phyloP scores from a whole-genome alignment of 1,284 basidiomycete species.

The Rhizoctonia solani region DNA sequence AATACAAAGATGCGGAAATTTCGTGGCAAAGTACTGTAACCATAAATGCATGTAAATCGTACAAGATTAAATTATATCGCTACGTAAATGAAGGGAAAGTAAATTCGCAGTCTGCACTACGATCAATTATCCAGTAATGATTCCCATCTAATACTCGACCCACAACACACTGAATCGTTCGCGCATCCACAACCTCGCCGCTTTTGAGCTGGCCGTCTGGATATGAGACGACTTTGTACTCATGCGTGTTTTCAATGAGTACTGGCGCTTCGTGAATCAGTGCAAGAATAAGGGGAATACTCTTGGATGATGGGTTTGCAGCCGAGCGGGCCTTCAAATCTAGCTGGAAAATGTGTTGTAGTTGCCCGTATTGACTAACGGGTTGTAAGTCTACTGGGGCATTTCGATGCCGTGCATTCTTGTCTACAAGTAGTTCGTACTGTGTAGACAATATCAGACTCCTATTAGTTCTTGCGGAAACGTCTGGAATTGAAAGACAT shows the following conservation, averaged over 20 bases:
- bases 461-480: neutral
- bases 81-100: constrained; percentile 4
- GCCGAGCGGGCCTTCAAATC: constrained; percentile 32
- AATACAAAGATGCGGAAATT: neutral
- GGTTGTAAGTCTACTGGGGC: neutral
- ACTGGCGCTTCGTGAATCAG: constrained; percentile 19
- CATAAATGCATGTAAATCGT: neutral
- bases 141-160: constrained; percentile 38
- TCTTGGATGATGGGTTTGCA: constrained; percentile 38
- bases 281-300: constrained; percentile 20
- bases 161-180: constrained; percentile 33
- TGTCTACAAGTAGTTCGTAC: constrained; percentile 6
- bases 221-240: constrained; percentile 26
- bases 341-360: constrained; percentile 41
- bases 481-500: neutral
- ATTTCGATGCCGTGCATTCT: neutral
- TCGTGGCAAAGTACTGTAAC: neutral
- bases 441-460: neutral
- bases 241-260: neutral
- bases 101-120: constrained; percentile 36
- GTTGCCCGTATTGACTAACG: constrained; percentile 40
- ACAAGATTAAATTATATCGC: neutral
- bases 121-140: constrained; percentile 43
- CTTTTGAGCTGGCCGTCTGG: neutral
- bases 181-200: constrained; percentile 36